phyloP scores from a whole-genome alignment of 2,329 filamentous ascomycete genomes.

The Grosmannia clavigera region DNA sequence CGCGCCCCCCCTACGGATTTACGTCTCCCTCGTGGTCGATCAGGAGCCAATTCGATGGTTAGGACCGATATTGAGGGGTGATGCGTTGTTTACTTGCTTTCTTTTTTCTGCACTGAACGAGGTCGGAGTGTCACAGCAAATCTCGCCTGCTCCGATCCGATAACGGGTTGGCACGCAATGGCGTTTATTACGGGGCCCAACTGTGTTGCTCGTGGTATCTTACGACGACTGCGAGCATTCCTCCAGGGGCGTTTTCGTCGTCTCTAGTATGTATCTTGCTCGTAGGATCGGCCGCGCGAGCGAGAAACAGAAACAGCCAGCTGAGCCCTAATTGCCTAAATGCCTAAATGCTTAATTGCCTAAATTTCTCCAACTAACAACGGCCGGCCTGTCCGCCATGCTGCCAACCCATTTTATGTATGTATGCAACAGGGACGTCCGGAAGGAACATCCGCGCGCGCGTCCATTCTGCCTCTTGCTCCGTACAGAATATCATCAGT shows the following conservation, averaged over 20 bases:
- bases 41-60: too few species aligned
- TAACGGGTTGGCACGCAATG: background rate
- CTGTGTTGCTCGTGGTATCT: too few species aligned
- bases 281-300: background rate
- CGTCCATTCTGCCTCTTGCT: background rate
- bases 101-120: background rate
- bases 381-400: background rate
- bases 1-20: too few species aligned
- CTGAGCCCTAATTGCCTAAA: background rate
- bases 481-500: too few species aligned
- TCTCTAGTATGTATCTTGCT: background rate
- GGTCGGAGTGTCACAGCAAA: background rate
- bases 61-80: too few species aligned
- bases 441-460: background rate
- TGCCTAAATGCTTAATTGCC: background rate
- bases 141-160: background rate
- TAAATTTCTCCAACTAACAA: background rate
- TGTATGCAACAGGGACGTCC: background rate
- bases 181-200: background rate
- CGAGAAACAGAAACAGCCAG: background rate
- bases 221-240: too few species aligned
- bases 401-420: background rate
- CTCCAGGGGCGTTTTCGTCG: too few species aligned
- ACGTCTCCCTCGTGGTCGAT: too few species aligned
- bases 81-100: background rate